Base-by-base conservation (phyloP, 2,329 filamentous ascomycete species). In the Fusarium xylarioides region DNA sequence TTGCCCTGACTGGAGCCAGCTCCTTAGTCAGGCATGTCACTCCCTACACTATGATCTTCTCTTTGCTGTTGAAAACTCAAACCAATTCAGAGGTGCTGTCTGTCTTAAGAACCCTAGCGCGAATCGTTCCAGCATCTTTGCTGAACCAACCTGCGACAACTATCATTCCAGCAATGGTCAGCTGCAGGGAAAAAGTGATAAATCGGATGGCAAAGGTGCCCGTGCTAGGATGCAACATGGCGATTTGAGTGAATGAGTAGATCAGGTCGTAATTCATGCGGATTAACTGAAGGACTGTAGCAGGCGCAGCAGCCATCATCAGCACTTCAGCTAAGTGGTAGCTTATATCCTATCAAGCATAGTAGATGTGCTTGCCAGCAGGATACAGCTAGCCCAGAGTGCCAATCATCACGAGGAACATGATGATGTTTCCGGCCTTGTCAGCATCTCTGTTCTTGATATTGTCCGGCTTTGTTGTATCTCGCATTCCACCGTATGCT, bases 51-150 rank as follows among this genome's bases (percentile, higher is more conserved):
- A 28, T n/a, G 12, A 12, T n/a, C 0, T 38, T 16, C 10, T 5
- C 0, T 3, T 2, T 4, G 2, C 0, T 1, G 7, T 12, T 4
- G 5, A 7, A 9, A 23, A 0, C 19, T 43, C 21, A 43, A 44
- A 44, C 28, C 8, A 57, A 19, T 10, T 30, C 21, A 7, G 54
- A 26, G 2, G 16, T 46, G 12, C 54, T 57, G 28, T 57, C 28
- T 21, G 40, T 35, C 16, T 57, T 32, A 3, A 46, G 16, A 35
- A 43, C 30, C 2, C 11, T n/a, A 5, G 30, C 30, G 3, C 54
- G 54, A 21, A 57, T 26, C 0, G 7, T 28, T 16, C 30, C 16
- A 5, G 30, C 54, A 35, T 57, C 38, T 26, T 16, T 44, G 1
- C 16, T 57, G 30, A 57, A 18, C 54, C 54, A 57, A 1, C n/a